Evolutionary conservation across 148 eudicot genomes (phyloP).

Genomic region (Persicaria tinctoria): DNA sequence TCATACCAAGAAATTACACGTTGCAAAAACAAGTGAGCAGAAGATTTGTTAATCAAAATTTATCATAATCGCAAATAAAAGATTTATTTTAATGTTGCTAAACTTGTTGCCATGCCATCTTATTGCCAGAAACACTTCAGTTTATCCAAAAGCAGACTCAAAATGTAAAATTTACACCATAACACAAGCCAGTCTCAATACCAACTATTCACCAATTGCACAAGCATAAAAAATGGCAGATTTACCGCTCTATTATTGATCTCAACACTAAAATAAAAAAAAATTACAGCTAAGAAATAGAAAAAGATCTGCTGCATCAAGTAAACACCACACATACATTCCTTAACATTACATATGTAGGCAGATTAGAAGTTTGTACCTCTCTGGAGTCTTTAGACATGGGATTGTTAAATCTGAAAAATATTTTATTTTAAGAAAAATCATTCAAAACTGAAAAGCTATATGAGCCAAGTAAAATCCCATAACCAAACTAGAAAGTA

Average conservation of each 20-base stretch:
- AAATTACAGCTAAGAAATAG: background rate
- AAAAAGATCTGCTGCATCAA: background rate
- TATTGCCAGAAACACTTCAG: background rate
- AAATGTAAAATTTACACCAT: background rate
- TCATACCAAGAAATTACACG: background rate
- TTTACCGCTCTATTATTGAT: background rate
- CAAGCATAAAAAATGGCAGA: background rate
- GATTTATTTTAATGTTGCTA: background rate
- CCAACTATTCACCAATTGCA: background rate
- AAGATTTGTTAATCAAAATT: background rate
- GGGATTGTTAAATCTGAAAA: conserved; percentile 63
- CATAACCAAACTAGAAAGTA: conserved; percentile 15
- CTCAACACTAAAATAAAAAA: too few relatives aligned
- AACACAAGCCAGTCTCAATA: background rate
- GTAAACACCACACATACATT: background rate
- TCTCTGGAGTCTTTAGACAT: conserved; percentile 82
- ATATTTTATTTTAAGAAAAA: background rate
- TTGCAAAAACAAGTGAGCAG: background rate
- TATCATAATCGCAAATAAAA: background rate
- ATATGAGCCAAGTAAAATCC: background rate
- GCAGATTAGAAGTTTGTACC: conserved; percentile 28
- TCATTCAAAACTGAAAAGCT: background rate
- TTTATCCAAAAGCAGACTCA: background rate
- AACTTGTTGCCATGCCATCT: background rate
- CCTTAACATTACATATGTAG: background rate